Conservation (phyloP, 768 basidiomycete species). For the Guyanaporus albipodus region DNA sequence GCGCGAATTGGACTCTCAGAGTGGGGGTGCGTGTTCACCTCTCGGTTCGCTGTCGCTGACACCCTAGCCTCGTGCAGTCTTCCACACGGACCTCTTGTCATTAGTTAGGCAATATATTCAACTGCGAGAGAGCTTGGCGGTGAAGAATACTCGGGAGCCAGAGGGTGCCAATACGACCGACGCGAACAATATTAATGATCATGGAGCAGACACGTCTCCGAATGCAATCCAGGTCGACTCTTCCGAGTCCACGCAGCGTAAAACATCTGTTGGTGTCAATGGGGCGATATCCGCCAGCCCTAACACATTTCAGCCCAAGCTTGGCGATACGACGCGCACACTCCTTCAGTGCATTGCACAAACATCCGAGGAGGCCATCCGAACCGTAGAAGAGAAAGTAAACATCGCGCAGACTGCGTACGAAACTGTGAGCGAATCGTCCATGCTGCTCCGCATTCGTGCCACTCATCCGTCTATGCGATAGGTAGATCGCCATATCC, state of each 20-base stretch:
- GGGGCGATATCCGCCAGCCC: neutral
- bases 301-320: constrained; percentile 12
- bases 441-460: neutral
- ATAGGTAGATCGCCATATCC: constrained; percentile 78
- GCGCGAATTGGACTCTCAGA: constrained; percentile 68
- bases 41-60: constrained; percentile 1
- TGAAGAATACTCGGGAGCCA: constrained; percentile 2
- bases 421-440: constrained; percentile 52
- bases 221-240: constrained; percentile 9
- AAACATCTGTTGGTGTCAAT: neutral
- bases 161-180: neutral
- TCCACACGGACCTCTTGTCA: constrained; percentile 39
- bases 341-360: constrained; percentile 57
- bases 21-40: constrained; percentile 38
- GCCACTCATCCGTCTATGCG: neutral
- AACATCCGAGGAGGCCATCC: constrained; percentile 55
- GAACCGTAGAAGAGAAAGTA: constrained; percentile 72
- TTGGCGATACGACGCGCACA: constrained; percentile 40
- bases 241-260: neutral
- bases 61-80: constrained; percentile 28
- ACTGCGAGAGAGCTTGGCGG: constrained; percentile 30
- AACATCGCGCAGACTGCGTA: constrained; percentile 68
- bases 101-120: constrained; percentile 47
- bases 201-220: neutral
- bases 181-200: neutral